Percentiles rank a stretch among this genome's conserved stretches.
phyloP scores from a whole-genome alignment of 1,284 basidiomycete species.

The Ceraceosorus bombacis region DNA sequence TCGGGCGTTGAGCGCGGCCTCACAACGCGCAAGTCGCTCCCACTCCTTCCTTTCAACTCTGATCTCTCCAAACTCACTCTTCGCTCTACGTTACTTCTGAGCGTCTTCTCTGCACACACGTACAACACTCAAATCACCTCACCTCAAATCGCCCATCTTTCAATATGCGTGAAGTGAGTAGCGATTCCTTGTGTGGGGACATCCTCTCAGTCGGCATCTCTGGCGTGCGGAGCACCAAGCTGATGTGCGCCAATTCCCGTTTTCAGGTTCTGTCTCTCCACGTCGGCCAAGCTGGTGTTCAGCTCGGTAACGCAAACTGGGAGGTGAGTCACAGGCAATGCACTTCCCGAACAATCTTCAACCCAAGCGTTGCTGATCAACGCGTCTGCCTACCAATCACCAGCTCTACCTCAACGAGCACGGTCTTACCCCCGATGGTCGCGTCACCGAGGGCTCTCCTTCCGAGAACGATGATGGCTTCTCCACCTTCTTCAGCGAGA shows the following conservation, averaged over 20 bases:
- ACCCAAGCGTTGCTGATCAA: no score
- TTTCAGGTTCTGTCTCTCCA: conserved; percentile 77
- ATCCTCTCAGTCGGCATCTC: no score
- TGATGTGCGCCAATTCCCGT: no score
- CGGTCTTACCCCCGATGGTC: conserved; percentile 59
- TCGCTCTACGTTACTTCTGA: not conserved
- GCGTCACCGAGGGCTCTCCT: conserved; percentile 57
- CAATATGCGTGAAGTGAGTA: not conserved
- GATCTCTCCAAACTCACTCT: not conserved
- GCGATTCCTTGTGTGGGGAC: no score
- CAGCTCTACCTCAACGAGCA: conserved; percentile 92
- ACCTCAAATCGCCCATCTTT: not conserved
- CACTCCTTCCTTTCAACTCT: no score
- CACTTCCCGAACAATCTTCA: not conserved
- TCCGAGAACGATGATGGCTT: conserved; percentile 79
- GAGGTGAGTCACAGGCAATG: conserved; percentile 53
- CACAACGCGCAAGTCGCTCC: no score
- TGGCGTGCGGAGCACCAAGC: no score
- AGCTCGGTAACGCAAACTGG: conserved; percentile 58
- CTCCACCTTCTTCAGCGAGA: conserved; percentile 67
- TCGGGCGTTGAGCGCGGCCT: no score
- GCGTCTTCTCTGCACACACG: not conserved
- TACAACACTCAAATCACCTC: not conserved
- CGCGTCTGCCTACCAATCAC: conserved; percentile 8
- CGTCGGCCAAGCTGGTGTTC: conserved; percentile 90